These are phyloP conservation scores for Paraphoma sp. DNA, from an alignment of 2,329 filamentous ascomycete genomes.

Conservation along the genomic window DNA sequence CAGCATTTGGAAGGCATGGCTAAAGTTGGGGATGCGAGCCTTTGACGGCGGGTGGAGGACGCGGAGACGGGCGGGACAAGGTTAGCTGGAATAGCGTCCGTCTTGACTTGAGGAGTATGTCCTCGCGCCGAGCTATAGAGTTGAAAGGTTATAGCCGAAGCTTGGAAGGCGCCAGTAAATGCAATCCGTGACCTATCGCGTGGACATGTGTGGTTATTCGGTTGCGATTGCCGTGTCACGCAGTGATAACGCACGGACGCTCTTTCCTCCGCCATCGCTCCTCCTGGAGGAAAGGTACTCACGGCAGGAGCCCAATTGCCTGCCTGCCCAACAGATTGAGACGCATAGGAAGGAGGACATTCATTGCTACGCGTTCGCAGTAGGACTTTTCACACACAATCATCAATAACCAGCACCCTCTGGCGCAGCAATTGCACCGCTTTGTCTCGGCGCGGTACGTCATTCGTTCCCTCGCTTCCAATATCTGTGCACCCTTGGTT, in stretches of 20 bases:
- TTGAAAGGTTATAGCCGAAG: background rate
- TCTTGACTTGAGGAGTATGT: background rate
- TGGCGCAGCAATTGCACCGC: background rate
- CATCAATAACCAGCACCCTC: background rate
- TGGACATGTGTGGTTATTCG: conserved; percentile 14
- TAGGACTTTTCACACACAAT: background rate
- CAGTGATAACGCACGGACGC: background rate
- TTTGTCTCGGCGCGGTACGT: conserved; percentile 17
- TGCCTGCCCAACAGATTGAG: background rate
- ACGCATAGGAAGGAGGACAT: background rate
- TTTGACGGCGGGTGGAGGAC: conserved; percentile 7
- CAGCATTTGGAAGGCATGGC: conserved; percentile 5
- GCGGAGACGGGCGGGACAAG: conserved; percentile 14
- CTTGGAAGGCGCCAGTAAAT: background rate
- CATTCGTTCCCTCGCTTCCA: conserved; percentile 26
- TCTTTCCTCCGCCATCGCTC: background rate
- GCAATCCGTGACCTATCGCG: conserved; percentile 8
- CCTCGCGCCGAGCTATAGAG: background rate
- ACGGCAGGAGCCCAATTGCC: background rate
- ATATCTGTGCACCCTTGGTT: conserved; percentile 27
- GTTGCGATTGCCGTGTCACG: conserved; percentile 6
- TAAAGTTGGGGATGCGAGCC: conserved; percentile 18
- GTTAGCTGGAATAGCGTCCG: conserved; percentile 11
- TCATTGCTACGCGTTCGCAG: background rate
- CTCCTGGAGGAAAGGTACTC: conserved; percentile 9